phyloP scores from a whole-genome alignment of 495 filamentous ascomycete genomes.

The Pyrenopolyporus hunteri region DNA sequence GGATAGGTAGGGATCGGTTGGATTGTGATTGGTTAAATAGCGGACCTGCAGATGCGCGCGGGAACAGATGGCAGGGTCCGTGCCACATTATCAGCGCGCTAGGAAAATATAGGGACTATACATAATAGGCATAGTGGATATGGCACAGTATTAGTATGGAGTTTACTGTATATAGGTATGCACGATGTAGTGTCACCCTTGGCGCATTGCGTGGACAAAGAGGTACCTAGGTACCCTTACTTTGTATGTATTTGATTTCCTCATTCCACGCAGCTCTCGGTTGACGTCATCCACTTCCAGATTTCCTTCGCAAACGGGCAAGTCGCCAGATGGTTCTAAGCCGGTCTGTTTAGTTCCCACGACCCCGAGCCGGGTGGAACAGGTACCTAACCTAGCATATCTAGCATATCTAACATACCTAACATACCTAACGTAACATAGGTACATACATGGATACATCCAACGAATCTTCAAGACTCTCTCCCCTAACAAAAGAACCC shows the following conservation, averaged over 20 bases:
- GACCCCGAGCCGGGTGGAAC: not conserved
- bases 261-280: conserved; percentile 9
- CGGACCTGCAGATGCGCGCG: not conserved
- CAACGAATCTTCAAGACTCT: too few relatives aligned
- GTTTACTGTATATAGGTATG: too few relatives aligned
- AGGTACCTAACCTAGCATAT: not conserved
- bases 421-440: not conserved
- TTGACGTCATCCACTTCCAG: conserved; percentile 29
- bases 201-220: too few relatives aligned
- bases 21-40: conserved; percentile 19
- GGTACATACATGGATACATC: not conserved
- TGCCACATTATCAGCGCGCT: too few relatives aligned
- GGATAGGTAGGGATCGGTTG: not conserved
- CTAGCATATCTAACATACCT: not conserved
- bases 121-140: too few relatives aligned
- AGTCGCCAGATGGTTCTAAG: not conserved
- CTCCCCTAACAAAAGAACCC: too few relatives aligned
- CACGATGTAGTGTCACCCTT: not conserved
- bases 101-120: too few relatives aligned
- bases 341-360: not conserved
- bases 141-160: too few relatives aligned
- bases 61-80: not conserved
- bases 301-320: conserved; percentile 21
- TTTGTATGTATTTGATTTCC: not conserved
- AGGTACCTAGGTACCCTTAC: not conserved